These are phyloP conservation scores for Clarireedia paspali DNA, from an alignment of 2,329 filamentous ascomycete genomes.

Conservation along the genomic window DNA sequence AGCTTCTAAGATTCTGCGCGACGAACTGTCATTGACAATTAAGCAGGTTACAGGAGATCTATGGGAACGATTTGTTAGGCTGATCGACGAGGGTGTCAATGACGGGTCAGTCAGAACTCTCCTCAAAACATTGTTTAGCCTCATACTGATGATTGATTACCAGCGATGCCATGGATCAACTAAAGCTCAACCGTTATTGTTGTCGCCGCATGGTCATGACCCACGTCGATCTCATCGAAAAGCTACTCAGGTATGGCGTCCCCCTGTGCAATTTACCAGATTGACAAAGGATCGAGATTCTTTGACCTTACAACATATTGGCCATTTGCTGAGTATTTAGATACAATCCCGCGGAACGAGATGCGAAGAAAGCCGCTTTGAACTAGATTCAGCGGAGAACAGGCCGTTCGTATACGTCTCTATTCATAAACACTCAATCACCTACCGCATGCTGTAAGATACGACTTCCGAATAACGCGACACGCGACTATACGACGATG, in stretches of 20 bases:
- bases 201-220: slow-evolving; percentile 99
- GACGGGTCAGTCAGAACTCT: slow-evolving; percentile 56
- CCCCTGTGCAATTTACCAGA: neutral
- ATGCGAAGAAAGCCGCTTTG: slow-evolving; percentile 33
- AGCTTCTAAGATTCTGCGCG: neutral
- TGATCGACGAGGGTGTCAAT: slow-evolving; percentile 69
- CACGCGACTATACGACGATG: neutral
- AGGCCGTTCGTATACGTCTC: slow-evolving; percentile 6
- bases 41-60: slow-evolving; percentile 86
- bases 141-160: slow-evolving; percentile 16
- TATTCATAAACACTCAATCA: neutral
- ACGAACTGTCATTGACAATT: slow-evolving; percentile 13
- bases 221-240: slow-evolving; percentile 97
- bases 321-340: slow-evolving; percentile 26
- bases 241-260: slow-evolving; percentile 74
- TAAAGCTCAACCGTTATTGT: slow-evolving; percentile 93
- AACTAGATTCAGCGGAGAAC: slow-evolving; percentile 13
- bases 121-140: neutral
- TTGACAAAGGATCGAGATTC: neutral
- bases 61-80: slow-evolving; percentile 89
- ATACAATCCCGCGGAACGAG: slow-evolving; percentile 42
- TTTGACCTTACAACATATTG: neutral
- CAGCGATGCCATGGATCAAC: slow-evolving; percentile 92
- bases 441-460: neutral
- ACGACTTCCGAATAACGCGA: neutral